Base-by-base conservation (phyloP, 768 basidiomycete species). In the Rhizopogon sp. region DNA sequence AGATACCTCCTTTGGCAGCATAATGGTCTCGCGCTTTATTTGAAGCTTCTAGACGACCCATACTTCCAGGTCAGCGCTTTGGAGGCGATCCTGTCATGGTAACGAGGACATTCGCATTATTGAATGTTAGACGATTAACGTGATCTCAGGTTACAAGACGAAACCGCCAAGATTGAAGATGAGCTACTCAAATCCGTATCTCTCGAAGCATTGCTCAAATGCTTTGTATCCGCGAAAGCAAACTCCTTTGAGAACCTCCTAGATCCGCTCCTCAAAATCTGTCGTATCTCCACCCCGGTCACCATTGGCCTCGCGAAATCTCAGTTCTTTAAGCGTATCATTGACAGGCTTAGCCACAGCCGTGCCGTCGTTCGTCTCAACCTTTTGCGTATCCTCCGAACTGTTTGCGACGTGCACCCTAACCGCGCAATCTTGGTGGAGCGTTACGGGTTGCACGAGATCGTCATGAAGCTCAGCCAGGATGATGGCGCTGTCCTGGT, bases 31-130 rank as follows among this genome's bases (percentile, higher is more conserved):
- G 66, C 69, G 29, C 76, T 94, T 78, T 96, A 95, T 63, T 68
- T 92, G 56, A 81, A 79, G 59, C 77, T 94, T 20, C 71, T 94
- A 50, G 82, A 83, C 39, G 93, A 95, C 58, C 88, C 90, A 1
- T 94, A 93, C 70, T 94, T 93, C 78, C 91, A 93, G 71, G 89
- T 93, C 60, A 90, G 87, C 62, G 90, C 94, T 9, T 70, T 98
- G 55, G 97, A 99, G 66, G 84, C 94, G 6, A 83, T 98, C 31
- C 70, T 93, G 9, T 88, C 90, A 0, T 99, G 96, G 95, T 92
- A 58, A 58, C 82, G 52, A 49, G 20, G 37, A 25, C 10, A 37
- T 8, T 41, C 17, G 20, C 53, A 37, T 37, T 5, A 10, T 9
- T 6, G 40, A 5, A 13, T 35, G 13, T 29, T 8, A 8, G 17